Percentiles rank a stretch among this genome's conserved stretches.
phyloP scores from a whole-genome alignment of 2,329 filamentous ascomycete genomes.

The Talaromyces sp. region DNA sequence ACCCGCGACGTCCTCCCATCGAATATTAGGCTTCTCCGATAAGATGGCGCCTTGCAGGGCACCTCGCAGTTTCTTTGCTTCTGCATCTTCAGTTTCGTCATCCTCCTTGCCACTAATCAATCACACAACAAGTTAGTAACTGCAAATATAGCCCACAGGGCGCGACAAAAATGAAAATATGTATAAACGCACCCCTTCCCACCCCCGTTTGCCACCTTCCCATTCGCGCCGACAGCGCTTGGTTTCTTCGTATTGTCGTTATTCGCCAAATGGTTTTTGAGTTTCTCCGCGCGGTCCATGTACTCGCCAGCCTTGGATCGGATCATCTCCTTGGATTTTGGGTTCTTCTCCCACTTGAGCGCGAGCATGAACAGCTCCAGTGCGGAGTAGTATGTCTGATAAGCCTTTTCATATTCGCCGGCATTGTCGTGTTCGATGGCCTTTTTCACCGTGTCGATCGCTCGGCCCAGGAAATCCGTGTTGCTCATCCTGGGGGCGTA shows the following conservation, averaged over 20 bases:
- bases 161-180: background rate
- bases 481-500: slow-evolving; percentile 68
- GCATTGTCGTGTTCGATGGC: slow-evolving; percentile 95
- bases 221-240: slow-evolving; percentile 48
- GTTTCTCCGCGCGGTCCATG: slow-evolving; percentile 97
- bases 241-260: slow-evolving; percentile 48
- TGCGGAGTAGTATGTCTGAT: slow-evolving; percentile 90
- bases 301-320: slow-evolving; percentile 91
- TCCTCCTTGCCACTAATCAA: slow-evolving; percentile 41
- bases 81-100: slow-evolving; percentile 73
- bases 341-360: slow-evolving; percentile 99
- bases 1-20: slow-evolving; percentile 97
- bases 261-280: slow-evolving; percentile 82
- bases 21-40: slow-evolving; percentile 90
- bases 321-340: slow-evolving; percentile 95
- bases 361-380: slow-evolving; percentile 98
- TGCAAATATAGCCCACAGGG: background rate
- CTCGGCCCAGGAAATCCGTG: slow-evolving; percentile 93
- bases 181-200: slow-evolving; percentile 48
- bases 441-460: slow-evolving; percentile 95
- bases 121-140: background rate
- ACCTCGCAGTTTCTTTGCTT: slow-evolving; percentile 89
- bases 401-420: slow-evolving; percentile 94
- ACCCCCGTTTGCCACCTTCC: slow-evolving; percentile 45
- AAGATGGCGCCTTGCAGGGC: slow-evolving; percentile 89